Evolutionary conservation across 805 yeast genomes (phyloP), one percentile per base, ranked within the genome.

Genomic region (Hanseniaspora lachancei): DNA sequence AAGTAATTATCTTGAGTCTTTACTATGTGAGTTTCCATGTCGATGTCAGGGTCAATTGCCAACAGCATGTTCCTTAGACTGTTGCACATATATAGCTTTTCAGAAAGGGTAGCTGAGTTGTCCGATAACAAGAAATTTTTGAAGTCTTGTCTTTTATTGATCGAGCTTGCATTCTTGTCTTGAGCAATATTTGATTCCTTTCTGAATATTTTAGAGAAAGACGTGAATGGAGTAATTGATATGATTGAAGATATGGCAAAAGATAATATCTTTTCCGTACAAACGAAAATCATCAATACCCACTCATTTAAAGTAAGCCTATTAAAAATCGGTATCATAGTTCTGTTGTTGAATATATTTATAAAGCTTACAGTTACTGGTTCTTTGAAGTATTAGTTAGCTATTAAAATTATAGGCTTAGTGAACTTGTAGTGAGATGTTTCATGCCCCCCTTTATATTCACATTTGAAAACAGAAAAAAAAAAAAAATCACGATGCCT

Each of bases 1-100:
- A 86, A 64, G 64, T 86, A 89, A 36, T 83, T 84, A 65, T 89
- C 97, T 46, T 74, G 70, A 0, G 97, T 89, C 51, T 75, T 71
- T 1, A 88, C 88, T 12, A 91, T 71, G 64, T 86, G 89, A 62
- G 83, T 86, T 61, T 89, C 89, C 15, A 83, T 75, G 1, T 70
- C 72, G 62, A 84, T 86, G 1, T 8, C 36, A 8, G 50, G 48
- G 27, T 89, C 91, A 64, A 81, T 86, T 1, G 84, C 58, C 0
- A 62, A 68, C 57, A 89, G 84, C 72, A 89, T 79, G 48, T 82
- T 82, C 50, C 77, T 78, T 58, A 89, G 80, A 47, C 72, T 4
- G 70, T 66, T 18, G 85, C 78, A 44, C 71, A 36, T 16, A 20
- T 49, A 43, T 2, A 55, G 36, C 39, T 53, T 15, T 29, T 44